phyloP scores from a whole-genome alignment of 2,329 filamentous ascomycete genomes.

The Cordyceps sp. region DNA sequence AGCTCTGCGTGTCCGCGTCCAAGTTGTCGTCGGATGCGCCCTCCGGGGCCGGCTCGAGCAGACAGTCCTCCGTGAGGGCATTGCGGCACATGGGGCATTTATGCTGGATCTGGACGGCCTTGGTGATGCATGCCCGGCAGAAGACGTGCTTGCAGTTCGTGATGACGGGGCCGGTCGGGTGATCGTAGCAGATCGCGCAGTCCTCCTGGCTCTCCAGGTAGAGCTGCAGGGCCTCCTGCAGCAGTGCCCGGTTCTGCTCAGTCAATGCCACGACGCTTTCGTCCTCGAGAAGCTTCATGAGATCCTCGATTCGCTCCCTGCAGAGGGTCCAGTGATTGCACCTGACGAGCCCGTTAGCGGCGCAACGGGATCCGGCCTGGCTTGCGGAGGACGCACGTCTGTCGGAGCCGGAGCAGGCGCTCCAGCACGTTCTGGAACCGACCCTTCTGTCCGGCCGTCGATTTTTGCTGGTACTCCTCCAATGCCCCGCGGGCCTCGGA shows the following conservation, averaged over 20 bases:
- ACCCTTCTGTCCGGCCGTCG: constrained; percentile 24
- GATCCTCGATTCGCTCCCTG: constrained; percentile 53
- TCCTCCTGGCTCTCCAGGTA: constrained; percentile 69
- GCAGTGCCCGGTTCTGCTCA: constrained; percentile 50
- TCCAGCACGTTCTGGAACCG: constrained; percentile 65
- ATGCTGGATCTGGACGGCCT: constrained; percentile 56
- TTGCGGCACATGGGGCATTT: constrained; percentile 78
- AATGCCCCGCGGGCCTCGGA: constrained; percentile 60
- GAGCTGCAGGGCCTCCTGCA: constrained; percentile 61
- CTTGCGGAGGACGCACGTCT: constrained; percentile 40
- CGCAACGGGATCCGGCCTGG: neutral
- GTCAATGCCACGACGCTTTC: constrained; percentile 53
- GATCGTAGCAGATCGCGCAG: constrained; percentile 68
- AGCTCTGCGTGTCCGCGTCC: constrained; percentile 52
- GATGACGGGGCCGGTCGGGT: constrained; percentile 57
- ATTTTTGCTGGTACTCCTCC: constrained; percentile 35
- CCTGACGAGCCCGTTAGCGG: constrained; percentile 10
- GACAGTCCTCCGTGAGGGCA: constrained; percentile 39
- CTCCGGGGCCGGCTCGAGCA: constrained; percentile 49
- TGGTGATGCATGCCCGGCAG: constrained; percentile 56
- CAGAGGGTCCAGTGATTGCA: constrained; percentile 84
- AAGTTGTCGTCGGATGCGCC: constrained; percentile 29
- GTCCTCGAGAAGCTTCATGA: constrained; percentile 52
- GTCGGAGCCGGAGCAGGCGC: constrained; percentile 64
- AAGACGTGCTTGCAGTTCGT: constrained; percentile 75